Evolutionary conservation across 306 rosid species (phyloP).

Genomic region (Acmispon strigosus): DNA sequence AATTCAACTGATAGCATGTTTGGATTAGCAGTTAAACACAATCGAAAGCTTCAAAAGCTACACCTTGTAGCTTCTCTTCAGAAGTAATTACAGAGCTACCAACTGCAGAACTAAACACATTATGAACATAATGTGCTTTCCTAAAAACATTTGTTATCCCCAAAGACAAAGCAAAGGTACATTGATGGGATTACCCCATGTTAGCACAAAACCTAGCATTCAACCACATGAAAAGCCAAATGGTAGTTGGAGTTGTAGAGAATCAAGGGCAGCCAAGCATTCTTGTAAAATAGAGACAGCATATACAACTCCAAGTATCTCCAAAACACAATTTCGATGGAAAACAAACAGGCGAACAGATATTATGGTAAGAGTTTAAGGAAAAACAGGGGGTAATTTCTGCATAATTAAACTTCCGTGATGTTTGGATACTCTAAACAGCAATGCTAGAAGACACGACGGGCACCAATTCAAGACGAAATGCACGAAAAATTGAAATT

Average conservation of each 20-base stretch:
- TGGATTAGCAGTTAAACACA: too few relatives aligned
- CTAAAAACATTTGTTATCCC: neutral
- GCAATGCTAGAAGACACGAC: too few relatives aligned
- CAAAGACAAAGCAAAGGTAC: neutral
- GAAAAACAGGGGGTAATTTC: neutral
- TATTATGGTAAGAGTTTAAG: neutral
- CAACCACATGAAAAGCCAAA: neutral
- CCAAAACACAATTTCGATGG: neutral
- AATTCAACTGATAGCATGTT: neutral
- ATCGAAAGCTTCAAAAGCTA: too few relatives aligned
- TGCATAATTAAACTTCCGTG: neutral
- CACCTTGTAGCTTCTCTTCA: too few relatives aligned
- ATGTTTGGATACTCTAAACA: neutral
- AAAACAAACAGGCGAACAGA: neutral
- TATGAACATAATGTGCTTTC: neutral
- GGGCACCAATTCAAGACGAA: too few relatives aligned
- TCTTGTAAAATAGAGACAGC: neutral
- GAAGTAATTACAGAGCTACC: too few relatives aligned
- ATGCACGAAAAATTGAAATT: too few relatives aligned
- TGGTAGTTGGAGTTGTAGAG: neutral
- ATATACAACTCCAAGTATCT: neutral
- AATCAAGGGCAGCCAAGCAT: neutral
- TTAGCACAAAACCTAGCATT: neutral
- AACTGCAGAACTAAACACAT: too few relatives aligned
- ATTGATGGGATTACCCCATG: neutral